A percentile compares a stretch with the other conserved stretches of the same genome.
Evolutionary conservation across 2,329 filamentous ascomycete genomes (phyloP).

Genomic region (Cladosporium cucumerinum): DNA sequence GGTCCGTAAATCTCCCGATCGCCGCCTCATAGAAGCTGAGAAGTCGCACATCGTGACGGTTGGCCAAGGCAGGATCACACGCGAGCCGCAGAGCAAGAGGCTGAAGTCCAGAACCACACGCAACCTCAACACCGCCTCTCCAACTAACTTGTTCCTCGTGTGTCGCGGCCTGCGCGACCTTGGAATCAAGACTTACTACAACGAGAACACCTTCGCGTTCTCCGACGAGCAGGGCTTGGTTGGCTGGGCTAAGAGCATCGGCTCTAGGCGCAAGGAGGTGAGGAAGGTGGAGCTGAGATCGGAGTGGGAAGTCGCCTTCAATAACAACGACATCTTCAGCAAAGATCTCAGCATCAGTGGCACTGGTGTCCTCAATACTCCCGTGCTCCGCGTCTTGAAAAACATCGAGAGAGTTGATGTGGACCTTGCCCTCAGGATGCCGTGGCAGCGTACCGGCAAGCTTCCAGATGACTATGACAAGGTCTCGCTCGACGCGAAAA

Average conservation of each 20-base stretch:
- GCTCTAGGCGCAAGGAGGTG: neutral
- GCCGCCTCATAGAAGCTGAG: neutral
- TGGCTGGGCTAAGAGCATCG: neutral
- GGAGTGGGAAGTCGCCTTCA: slow-evolving; percentile 2
- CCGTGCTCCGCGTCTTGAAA: neutral
- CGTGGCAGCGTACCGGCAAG: neutral
- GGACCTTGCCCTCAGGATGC: neutral
- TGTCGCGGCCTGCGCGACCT: neutral
- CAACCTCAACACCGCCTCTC: slow-evolving; percentile 5
- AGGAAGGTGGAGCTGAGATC: neutral
- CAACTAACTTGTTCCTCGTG: slow-evolving; percentile 5
- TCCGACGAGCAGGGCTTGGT: neutral
- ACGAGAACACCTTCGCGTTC: slow-evolving; percentile 4
- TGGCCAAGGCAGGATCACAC: neutral
- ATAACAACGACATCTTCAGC: neutral
- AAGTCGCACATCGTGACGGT: neutral
- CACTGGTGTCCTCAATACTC: neutral
- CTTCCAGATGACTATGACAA: neutral
- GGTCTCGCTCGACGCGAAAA: too few species aligned
- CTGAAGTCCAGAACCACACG: neutral
- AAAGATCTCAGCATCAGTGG: neutral
- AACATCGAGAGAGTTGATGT: neutral
- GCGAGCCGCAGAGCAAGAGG: neutral
- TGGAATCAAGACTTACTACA: neutral
- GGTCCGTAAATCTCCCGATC: neutral